These are phyloP conservation scores for Pholiota molesta DNA, from an alignment of 768 basidiomycete species.

Conservation along the genomic window DNA sequence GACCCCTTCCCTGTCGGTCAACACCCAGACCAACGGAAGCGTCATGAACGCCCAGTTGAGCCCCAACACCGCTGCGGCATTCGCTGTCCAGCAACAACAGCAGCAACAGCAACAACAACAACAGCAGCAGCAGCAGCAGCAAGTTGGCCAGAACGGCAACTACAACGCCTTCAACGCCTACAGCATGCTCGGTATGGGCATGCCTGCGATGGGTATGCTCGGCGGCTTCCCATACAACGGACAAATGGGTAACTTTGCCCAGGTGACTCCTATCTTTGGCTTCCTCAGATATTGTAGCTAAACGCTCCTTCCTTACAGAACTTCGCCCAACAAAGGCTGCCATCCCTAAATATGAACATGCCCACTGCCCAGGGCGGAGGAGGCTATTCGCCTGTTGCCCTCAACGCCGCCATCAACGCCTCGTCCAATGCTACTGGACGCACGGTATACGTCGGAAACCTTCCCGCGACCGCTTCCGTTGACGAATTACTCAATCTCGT, in stretches of 20 bases:
- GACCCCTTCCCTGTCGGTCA: conserved; percentile 69
- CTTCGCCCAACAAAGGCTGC: conserved; percentile 61
- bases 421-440: conserved; percentile 75
- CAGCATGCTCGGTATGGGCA: conserved; percentile 81
- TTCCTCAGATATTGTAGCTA: conserved; percentile 26
- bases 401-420: conserved; percentile 70
- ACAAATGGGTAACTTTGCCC: conserved; percentile 72
- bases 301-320: conserved; percentile 31
- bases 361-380: conserved; percentile 61
- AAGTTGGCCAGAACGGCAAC: conserved; percentile 48
- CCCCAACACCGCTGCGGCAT: conserved; percentile 64
- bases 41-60: conserved; percentile 64
- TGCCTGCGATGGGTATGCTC: conserved; percentile 74
- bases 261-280: conserved; percentile 40
- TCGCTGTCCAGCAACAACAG: conserved; percentile 45
- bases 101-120: conserved; percentile 49
- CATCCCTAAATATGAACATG: conserved; percentile 68
- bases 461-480: conserved; percentile 93
- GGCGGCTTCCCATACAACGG: conserved; percentile 71
- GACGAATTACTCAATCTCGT: conserved; percentile 98
- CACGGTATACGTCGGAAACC: conserved; percentile 96
- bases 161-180: conserved; percentile 70
- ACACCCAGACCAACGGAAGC: conserved; percentile 57
- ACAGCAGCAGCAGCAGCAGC: conserved; percentile 37
- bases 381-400: conserved; percentile 78